phyloP scores from a whole-genome alignment of 345 rosid species.

The Citrus medica region DNA sequence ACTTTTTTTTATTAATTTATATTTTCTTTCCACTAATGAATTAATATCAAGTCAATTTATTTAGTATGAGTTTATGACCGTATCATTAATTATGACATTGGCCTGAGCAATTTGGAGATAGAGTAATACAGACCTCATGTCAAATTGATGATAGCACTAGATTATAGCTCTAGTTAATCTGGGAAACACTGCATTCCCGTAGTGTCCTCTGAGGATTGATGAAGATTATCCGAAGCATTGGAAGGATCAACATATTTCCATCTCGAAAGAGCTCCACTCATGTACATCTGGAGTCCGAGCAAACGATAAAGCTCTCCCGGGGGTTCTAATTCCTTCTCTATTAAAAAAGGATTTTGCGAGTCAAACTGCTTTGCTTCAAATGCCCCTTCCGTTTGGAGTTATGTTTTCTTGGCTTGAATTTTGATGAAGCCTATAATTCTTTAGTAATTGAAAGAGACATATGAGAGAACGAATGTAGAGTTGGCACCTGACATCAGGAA shows the following conservation, averaged over 20 bases:
- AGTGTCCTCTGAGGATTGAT: background rate
- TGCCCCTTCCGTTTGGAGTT: background rate
- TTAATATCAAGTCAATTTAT: no score
- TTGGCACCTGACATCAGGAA: slow-evolving; percentile 26
- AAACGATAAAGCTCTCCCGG: background rate
- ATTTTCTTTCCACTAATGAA: no score
- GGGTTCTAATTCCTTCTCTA: background rate
- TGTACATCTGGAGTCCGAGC: slow-evolving; percentile 2
- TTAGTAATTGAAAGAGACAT: slow-evolving; percentile 2
- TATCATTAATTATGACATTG: no score
- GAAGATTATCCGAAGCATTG: background rate
- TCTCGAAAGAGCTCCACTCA: slow-evolving; percentile 7
- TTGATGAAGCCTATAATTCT: slow-evolving; percentile 2
- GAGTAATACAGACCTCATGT: no score
- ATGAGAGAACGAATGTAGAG: slow-evolving; percentile 35
- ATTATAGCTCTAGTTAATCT: background rate
- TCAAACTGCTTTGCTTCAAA: slow-evolving; percentile 14
- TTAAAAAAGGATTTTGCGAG: slow-evolving; percentile 10
- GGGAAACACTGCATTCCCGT: background rate
- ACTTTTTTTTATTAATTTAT: no score
- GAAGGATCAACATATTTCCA: slow-evolving; percentile 5
- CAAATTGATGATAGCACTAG: no score
- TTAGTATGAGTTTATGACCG: fast-evolving
- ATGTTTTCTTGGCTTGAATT: background rate
- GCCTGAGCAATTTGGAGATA: no score